Conservation (phyloP, 768 basidiomycete genomes). For the Phlegmacium glaucopus region DNA sequence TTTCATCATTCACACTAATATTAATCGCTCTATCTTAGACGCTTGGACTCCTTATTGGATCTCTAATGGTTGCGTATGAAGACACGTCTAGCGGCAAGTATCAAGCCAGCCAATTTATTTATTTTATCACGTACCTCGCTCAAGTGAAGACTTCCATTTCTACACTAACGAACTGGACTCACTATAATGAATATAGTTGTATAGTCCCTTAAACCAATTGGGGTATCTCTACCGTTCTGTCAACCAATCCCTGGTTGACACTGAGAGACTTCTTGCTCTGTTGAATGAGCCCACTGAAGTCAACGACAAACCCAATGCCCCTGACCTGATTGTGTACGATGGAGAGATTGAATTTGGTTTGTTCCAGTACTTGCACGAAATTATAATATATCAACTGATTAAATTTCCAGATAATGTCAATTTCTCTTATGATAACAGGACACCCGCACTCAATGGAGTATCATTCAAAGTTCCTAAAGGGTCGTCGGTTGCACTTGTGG, state of each 20-base stretch:
- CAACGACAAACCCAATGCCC: slow-evolving; percentile 73
- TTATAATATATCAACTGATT: slow-evolving; percentile 3
- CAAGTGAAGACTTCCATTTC: slow-evolving; percentile 44
- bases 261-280: slow-evolving; percentile 79
- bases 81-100: slow-evolving; percentile 50
- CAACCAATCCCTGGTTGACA: slow-evolving; percentile 75
- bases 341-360: slow-evolving; percentile 87
- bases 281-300: slow-evolving; percentile 83
- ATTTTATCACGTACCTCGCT: slow-evolving; percentile 79
- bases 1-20: not conserved
- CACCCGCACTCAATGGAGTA: slow-evolving; percentile 67
- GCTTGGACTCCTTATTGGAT: slow-evolving; percentile 77
- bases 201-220: slow-evolving; percentile 72
- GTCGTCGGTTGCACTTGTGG: slow-evolving; percentile 86
- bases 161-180: not conserved
- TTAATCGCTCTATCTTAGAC: slow-evolving; percentile 39
- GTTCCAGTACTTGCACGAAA: slow-evolving; percentile 15
- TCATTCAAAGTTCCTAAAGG: slow-evolving; percentile 89
- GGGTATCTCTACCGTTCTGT: slow-evolving; percentile 77
- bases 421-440: slow-evolving; percentile 80
- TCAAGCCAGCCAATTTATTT: slow-evolving; percentile 61
- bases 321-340: slow-evolving; percentile 64
- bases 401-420: slow-evolving; percentile 64
- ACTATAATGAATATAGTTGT: slow-evolving; percentile 42
- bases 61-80: slow-evolving; percentile 70